Percentiles rank a stretch among this genome's conserved stretches.
These are phyloP conservation scores for Mortierella sp. DNA, from an alignment of 371 early-diverging fungal genomes.

Conservation along the genomic window DNA sequence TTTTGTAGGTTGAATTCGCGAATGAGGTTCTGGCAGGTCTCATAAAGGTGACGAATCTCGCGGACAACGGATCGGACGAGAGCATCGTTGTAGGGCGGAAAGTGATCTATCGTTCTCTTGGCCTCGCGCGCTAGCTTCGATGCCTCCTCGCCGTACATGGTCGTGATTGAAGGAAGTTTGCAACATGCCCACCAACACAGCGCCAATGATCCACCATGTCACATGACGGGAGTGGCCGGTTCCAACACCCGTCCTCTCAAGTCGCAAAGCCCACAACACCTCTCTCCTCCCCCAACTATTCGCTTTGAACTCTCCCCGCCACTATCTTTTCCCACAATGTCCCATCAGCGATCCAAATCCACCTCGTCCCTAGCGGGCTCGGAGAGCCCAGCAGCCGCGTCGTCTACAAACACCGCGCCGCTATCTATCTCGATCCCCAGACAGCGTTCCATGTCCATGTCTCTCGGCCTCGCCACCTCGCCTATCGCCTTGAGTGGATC, in stretches of 20 bases:
- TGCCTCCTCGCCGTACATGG: slow-evolving; percentile 81
- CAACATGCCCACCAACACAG: no score
- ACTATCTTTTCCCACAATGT: slow-evolving; percentile 1
- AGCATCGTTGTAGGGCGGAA: slow-evolving; percentile 85
- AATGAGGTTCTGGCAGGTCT: slow-evolving; percentile 47
- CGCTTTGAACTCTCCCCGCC: no score
- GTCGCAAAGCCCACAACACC: no score
- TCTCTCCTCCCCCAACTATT: no score
- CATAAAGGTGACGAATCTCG: slow-evolving; percentile 66
- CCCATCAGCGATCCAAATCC: slow-evolving; percentile 41
- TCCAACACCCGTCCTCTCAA: no score
- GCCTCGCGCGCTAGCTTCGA: slow-evolving; percentile 85
- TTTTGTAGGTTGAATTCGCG: slow-evolving; percentile 61
- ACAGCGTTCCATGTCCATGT: slow-evolving; percentile 41
- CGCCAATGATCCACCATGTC: no score
- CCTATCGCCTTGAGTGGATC: slow-evolving; percentile 24
- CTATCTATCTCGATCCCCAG: slow-evolving; percentile 28
- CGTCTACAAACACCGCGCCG: slow-evolving; percentile 9
- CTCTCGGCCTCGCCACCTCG: slow-evolving; percentile 39
- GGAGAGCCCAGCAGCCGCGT: background rate
- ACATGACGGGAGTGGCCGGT: no score
- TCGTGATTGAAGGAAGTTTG: no score
- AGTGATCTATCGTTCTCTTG: slow-evolving; percentile 78
- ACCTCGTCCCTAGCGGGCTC: slow-evolving; percentile 11
- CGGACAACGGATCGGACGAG: slow-evolving; percentile 83